phyloP scores from a whole-genome alignment of 257 asterid genomes.

The Salvia miltiorrhiza region DNA sequence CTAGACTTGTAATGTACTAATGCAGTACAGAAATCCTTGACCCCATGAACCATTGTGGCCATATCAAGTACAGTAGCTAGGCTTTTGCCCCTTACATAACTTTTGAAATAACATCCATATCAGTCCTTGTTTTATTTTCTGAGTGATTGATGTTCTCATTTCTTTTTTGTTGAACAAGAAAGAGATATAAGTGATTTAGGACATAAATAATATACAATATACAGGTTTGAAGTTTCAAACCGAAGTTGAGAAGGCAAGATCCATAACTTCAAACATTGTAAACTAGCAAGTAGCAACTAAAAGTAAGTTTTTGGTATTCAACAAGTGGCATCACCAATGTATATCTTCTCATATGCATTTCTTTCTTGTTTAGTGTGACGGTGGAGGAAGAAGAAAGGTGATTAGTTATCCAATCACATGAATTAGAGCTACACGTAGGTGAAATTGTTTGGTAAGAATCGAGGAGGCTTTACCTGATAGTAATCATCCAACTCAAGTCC shows the following conservation, averaged over 20 bases:
- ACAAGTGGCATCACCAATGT: not conserved
- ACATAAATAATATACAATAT: not conserved
- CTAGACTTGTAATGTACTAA: not conserved
- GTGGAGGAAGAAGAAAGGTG: not conserved
- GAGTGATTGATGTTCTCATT: not conserved
- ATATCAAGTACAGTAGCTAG: not conserved
- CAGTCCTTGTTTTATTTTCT: not conserved
- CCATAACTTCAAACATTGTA: not conserved
- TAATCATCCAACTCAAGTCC: conserved; percentile 92
- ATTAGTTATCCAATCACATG: no score
- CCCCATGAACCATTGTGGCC: not conserved
- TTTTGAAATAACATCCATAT: not conserved
- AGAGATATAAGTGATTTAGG: not conserved
- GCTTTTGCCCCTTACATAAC: not conserved
- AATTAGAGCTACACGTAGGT: no score
- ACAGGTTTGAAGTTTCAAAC: not conserved
- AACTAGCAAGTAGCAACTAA: not conserved
- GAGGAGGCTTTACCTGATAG: conserved; percentile 50
- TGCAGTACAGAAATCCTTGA: not conserved
- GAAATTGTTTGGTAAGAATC: not conserved
- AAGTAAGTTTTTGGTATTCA: not conserved
- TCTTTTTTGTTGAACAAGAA: not conserved
- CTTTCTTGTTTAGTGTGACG: not conserved
- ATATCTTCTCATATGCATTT: not conserved
- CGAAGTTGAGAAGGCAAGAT: conserved; percentile 5